These are phyloP conservation scores for Ophiostoma sp. DNA, from an alignment of 2,329 filamentous ascomycete species.

Conservation along the genomic window DNA sequence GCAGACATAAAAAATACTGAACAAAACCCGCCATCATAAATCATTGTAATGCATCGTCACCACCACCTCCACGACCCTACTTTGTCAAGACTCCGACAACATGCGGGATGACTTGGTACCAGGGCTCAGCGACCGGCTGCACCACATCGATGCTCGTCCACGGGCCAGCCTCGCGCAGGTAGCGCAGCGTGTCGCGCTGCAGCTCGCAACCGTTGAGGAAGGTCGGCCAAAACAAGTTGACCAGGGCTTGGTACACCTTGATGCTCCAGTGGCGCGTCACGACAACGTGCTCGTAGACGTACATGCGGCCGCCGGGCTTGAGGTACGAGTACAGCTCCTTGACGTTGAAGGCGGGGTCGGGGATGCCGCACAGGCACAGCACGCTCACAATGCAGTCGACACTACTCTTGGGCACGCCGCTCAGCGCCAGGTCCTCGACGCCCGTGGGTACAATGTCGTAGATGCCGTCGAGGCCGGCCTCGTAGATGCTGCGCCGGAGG, in stretches of 20 bases:
- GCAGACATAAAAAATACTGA: not conserved
- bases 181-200: slow-evolving; percentile 44
- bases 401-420: slow-evolving; percentile 46
- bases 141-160: slow-evolving; percentile 49
- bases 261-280: slow-evolving; percentile 39
- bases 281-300: slow-evolving; percentile 57
- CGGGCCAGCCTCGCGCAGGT: slow-evolving; percentile 44
- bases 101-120: slow-evolving; percentile 45
- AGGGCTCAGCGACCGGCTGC: slow-evolving; percentile 39
- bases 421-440: slow-evolving; percentile 50
- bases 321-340: slow-evolving; percentile 51
- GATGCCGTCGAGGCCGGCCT: slow-evolving; percentile 49
- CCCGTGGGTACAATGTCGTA: slow-evolving; percentile 61
- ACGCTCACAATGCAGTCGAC: slow-evolving; percentile 57
- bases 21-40: not conserved
- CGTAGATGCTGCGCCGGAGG: slow-evolving; percentile 44
- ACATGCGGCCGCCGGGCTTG: slow-evolving; percentile 58
- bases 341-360: slow-evolving; percentile 53
- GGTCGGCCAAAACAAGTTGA: slow-evolving; percentile 50
- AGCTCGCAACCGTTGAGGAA: slow-evolving; percentile 50
- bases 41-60: not conserved
- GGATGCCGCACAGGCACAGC: slow-evolving; percentile 60
- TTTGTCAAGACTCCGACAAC: slow-evolving; percentile 51
- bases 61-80: slow-evolving; percentile 28
- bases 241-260: slow-evolving; percentile 46